A percentile compares a stretch with the other conserved stretches of the same genome.
These are phyloP conservation scores for Xylaria curta DNA, from an alignment of 495 filamentous ascomycete species.

Conservation along the genomic window DNA sequence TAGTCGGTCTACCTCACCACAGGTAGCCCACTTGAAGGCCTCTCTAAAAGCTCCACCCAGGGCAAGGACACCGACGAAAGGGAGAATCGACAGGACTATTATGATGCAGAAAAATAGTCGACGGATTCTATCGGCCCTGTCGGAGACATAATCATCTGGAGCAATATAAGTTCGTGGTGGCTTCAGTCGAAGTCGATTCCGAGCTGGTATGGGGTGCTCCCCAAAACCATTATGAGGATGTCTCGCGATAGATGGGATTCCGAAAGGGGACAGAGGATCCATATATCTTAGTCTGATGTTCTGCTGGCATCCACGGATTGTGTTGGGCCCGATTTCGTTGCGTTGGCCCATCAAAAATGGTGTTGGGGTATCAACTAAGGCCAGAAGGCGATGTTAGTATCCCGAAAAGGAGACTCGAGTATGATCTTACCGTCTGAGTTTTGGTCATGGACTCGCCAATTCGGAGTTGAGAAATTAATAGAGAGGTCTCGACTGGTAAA, in stretches of 20 bases:
- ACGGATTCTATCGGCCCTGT: slow-evolving; percentile 33
- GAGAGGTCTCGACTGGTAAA: slow-evolving; percentile 26
- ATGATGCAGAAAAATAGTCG: slow-evolving; percentile 39
- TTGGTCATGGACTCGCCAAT: neutral
- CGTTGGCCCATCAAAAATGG: neutral
- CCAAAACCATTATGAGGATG: neutral
- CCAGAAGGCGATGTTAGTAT: neutral
- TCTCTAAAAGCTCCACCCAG: slow-evolving; percentile 38
- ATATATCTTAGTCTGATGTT: neutral
- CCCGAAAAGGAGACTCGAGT: neutral
- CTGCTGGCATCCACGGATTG: neutral
- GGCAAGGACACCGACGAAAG: slow-evolving; percentile 43
- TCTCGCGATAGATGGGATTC: neutral
- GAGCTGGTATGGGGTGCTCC: slow-evolving; percentile 18
- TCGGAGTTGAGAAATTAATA: slow-evolving; percentile 26
- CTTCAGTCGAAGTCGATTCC: slow-evolving; percentile 26
- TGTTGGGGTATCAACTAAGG: neutral
- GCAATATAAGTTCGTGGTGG: slow-evolving; percentile 26
- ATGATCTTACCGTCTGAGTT: slow-evolving; percentile 6
- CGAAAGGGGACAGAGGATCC: neutral
- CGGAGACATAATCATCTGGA: slow-evolving; percentile 36
- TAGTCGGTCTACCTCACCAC: slow-evolving; percentile 40
- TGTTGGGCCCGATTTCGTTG: neutral
- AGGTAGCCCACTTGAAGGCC: slow-evolving; percentile 43
- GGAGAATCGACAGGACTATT: slow-evolving; percentile 37